A percentile compares a stretch with the other conserved stretches of the same genome.
phyloP scores from a whole-genome alignment of 1,139 yeast genomes.

The Arxiozyma bovina region DNA sequence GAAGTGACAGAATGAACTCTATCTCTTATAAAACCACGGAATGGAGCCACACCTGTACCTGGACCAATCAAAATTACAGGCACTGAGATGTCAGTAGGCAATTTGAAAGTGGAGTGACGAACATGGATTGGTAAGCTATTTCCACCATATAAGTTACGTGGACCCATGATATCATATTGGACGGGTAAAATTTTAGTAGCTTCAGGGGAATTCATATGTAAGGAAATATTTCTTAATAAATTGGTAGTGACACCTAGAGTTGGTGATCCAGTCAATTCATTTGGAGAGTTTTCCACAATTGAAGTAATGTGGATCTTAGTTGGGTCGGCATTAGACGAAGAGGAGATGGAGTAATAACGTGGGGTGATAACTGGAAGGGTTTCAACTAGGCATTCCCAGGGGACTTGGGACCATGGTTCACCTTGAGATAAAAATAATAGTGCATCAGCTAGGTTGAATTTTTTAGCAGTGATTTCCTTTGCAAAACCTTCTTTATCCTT shows the following conservation, averaged over 20 bases:
- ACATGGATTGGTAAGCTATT: constrained; percentile 80
- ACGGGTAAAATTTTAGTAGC: constrained; percentile 36
- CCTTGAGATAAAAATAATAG: constrained; percentile 51
- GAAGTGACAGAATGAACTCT: constrained; percentile 50
- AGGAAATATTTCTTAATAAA: constrained; percentile 64
- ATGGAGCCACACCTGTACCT: constrained; percentile 98
- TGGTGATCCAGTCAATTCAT: constrained; percentile 25
- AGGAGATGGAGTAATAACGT: constrained; percentile 92
- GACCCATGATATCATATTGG: constrained; percentile 69
- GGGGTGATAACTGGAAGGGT: constrained; percentile 77
- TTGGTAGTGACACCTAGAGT: constrained; percentile 80
- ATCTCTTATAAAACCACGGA: constrained; percentile 87
- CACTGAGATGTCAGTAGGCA: constrained; percentile 76
- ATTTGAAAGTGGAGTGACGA: constrained; percentile 88
- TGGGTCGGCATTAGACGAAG: constrained; percentile 75
- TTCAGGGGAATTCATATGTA: constrained; percentile 42
- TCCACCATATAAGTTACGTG: constrained; percentile 51
- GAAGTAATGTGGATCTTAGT: constrained; percentile 76
- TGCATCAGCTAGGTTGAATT: constrained; percentile 70
- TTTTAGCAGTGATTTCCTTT: constrained; percentile 47
- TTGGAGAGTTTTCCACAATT: constrained; percentile 64
- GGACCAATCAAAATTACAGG: constrained; percentile 95
- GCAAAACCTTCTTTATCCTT: constrained; percentile 65
- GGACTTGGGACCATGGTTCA: constrained; percentile 60
- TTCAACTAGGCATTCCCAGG: constrained; percentile 80